A percentile compares a stretch with the other conserved stretches of the same genome.
phyloP scores from a whole-genome alignment of 768 basidiomycete species.

The Cyathus striatus region DNA sequence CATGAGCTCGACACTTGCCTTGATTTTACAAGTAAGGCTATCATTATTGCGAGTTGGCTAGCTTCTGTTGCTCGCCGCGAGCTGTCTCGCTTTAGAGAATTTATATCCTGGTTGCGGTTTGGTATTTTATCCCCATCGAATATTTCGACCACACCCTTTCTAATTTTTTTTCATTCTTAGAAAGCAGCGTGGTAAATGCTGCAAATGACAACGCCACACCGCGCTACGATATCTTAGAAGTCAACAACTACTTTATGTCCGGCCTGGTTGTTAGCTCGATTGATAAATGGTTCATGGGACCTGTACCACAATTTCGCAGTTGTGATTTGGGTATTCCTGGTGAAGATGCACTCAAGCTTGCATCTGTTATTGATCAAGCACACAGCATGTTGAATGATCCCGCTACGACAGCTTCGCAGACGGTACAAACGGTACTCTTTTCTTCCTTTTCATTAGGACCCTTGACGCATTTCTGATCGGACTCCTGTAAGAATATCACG shows the following conservation, averaged over 20 bases:
- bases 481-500: conserved; percentile 33
- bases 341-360: conserved; percentile 25
- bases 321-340: conserved; percentile 43
- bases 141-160: background rate
- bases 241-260: conserved; percentile 72
- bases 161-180: conserved; percentile 20
- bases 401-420: conserved; percentile 42
- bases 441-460: conserved; percentile 14
- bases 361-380: conserved; percentile 41
- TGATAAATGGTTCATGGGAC: conserved; percentile 78
- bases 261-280: conserved; percentile 65
- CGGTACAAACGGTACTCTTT: no score
- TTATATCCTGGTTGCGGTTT: conserved; percentile 71
- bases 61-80: conserved; percentile 63
- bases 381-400: conserved; percentile 42
- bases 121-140: conserved; percentile 37
- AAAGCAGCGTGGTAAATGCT: conserved; percentile 46
- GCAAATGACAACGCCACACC: conserved; percentile 44
- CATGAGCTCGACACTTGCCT: conserved; percentile 50
- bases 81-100: conserved; percentile 69
- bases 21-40: conserved; percentile 46
- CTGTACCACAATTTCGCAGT: conserved; percentile 45
- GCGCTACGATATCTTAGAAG: conserved; percentile 74
- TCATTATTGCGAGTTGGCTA: conserved; percentile 66
- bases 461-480: conserved; percentile 20